These are phyloP conservation scores for Neoascochyta sp. DNA, from an alignment of 2,329 filamentous ascomycete species.

Conservation along the genomic window DNA sequence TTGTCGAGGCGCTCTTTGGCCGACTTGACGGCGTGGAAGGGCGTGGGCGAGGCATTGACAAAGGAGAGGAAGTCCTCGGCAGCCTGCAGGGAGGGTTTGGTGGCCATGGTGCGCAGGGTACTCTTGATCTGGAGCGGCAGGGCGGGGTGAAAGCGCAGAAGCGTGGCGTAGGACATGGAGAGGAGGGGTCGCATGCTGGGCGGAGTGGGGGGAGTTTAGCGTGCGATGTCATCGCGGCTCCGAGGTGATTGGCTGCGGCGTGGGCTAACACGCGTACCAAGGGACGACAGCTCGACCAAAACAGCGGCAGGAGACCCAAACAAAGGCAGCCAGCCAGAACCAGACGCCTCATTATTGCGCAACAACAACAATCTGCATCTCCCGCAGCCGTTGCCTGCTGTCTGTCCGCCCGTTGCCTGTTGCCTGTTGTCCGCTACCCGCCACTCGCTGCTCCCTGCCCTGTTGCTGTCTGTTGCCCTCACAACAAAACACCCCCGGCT, in stretches of 20 bases:
- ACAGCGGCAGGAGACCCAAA: slow-evolving; percentile 29
- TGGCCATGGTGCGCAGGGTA: slow-evolving; percentile 30
- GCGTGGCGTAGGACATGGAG: slow-evolving; percentile 11
- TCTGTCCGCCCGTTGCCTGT: slow-evolving; percentile 6
- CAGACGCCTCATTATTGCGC: slow-evolving; percentile 12
- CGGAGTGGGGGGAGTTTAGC: slow-evolving; percentile 10
- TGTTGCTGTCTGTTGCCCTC: too few species aligned
- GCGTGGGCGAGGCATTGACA: slow-evolving; percentile 89
- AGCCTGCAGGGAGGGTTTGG: slow-evolving; percentile 42
- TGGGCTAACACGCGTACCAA: slow-evolving; percentile 13
- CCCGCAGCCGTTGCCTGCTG: too few species aligned
- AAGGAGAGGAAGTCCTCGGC: slow-evolving; percentile 88
- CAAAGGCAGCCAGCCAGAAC: slow-evolving; percentile 14
- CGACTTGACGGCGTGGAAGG: slow-evolving; percentile 88
- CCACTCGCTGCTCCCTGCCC: slow-evolving; percentile 9
- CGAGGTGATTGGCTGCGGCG: slow-evolving; percentile 17
- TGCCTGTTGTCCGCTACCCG: slow-evolving; percentile 4
- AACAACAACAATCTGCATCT: slow-evolving; percentile 7
- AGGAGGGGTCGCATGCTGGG: slow-evolving; percentile 7
- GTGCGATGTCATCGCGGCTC: slow-evolving; percentile 8
- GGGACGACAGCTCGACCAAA: slow-evolving; percentile 16
- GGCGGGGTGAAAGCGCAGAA: slow-evolving; percentile 7
- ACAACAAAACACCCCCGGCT: slow-evolving; percentile 12
- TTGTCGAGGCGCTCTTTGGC: slow-evolving; percentile 71
- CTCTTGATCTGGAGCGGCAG: slow-evolving; percentile 8